These are phyloP conservation scores for Poa pratensis DNA, from an alignment of 176 grass and related monocot species.

Conservation along the genomic window DNA sequence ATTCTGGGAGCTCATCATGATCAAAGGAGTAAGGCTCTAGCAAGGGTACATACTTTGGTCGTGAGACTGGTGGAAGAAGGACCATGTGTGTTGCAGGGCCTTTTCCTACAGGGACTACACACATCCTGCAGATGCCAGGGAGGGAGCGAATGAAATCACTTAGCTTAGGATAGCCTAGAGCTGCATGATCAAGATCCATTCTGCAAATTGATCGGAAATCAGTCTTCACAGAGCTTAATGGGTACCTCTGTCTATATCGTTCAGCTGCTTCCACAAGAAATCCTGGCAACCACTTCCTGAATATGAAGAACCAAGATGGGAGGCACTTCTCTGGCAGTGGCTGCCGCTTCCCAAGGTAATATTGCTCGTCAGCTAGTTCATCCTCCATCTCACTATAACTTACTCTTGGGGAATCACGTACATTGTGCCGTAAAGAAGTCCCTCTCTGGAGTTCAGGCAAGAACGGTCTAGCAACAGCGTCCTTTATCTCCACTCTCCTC, in stretches of 20 bases:
- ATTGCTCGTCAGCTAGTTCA: slow-evolving; percentile 51
- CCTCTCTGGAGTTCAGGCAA: slow-evolving; percentile 47
- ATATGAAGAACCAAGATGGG: slow-evolving; percentile 70
- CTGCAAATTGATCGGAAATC: slow-evolving; percentile 66
- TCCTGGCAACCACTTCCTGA: slow-evolving; percentile 65
- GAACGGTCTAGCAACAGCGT: slow-evolving; percentile 56
- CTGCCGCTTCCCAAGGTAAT: slow-evolving; percentile 35
- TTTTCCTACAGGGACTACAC: slow-evolving; percentile 54
- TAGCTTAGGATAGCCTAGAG: slow-evolving; percentile 68
- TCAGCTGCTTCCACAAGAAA: slow-evolving; percentile 53
- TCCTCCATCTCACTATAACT: slow-evolving; percentile 31
- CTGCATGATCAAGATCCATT: slow-evolving; percentile 63
- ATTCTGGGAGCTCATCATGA: slow-evolving; percentile 52
- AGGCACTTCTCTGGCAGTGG: slow-evolving; percentile 61
- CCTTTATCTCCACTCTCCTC: slow-evolving; percentile 74
- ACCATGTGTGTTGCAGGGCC: slow-evolving; percentile 69
- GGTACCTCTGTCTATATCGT: slow-evolving; percentile 54
- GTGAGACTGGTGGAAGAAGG: slow-evolving; percentile 52
- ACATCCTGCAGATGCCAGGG: slow-evolving; percentile 69
- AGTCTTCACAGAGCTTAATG: slow-evolving; percentile 63
- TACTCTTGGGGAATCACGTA: slow-evolving; percentile 35
- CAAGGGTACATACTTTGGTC: slow-evolving; percentile 55
- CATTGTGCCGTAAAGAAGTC: slow-evolving; percentile 23
- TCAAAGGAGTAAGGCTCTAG: slow-evolving; percentile 52
- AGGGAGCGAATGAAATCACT: slow-evolving; percentile 69